Conservation (phyloP, 108 stramenopile species). For the Epithemia pelagica region DNA sequence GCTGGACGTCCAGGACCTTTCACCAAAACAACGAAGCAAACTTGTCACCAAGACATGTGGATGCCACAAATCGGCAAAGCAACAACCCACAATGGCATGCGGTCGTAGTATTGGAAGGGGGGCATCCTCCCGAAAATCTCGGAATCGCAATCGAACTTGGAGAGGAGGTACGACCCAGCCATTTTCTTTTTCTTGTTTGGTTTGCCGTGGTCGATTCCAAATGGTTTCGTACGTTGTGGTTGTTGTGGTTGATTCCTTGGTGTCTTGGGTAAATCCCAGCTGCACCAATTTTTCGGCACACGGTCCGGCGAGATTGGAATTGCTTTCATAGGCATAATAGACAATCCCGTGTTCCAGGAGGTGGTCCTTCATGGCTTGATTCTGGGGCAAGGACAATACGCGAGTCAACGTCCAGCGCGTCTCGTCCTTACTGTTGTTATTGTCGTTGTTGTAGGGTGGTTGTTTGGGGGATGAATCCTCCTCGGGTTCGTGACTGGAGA, state of each 20-base stretch:
- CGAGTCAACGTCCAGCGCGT: not conserved
- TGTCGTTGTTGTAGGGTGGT: too few species aligned
- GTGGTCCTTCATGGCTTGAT: not conserved
- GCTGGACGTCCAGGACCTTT: not conserved
- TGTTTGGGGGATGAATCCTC: too few species aligned
- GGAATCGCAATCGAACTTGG: conserved; percentile 12
- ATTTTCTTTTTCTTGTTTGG: not conserved
- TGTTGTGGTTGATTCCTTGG: not conserved
- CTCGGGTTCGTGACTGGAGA: conserved; percentile 10
- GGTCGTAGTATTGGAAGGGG: conserved; percentile 16
- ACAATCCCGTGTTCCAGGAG: conserved; percentile 24
- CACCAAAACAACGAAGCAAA: conserved; percentile 33
- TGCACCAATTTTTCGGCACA: conserved; percentile 34
- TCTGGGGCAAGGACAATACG: not conserved
- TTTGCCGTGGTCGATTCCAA: not conserved
- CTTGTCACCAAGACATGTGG: conserved; percentile 46
- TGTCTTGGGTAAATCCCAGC: conserved; percentile 40
- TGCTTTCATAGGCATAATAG: conserved; percentile 80
- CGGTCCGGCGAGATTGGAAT: conserved; percentile 33
- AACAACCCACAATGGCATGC: conserved; percentile 77
- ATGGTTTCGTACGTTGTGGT: not conserved
- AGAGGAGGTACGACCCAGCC: conserved; percentile 37
- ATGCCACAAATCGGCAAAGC: conserved; percentile 85
- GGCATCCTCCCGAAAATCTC: conserved; percentile 42
- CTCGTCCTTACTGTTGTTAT: not conserved